phyloP scores from a whole-genome alignment of 164 flowering plant species.

The Tetracentron sinense region DNA sequence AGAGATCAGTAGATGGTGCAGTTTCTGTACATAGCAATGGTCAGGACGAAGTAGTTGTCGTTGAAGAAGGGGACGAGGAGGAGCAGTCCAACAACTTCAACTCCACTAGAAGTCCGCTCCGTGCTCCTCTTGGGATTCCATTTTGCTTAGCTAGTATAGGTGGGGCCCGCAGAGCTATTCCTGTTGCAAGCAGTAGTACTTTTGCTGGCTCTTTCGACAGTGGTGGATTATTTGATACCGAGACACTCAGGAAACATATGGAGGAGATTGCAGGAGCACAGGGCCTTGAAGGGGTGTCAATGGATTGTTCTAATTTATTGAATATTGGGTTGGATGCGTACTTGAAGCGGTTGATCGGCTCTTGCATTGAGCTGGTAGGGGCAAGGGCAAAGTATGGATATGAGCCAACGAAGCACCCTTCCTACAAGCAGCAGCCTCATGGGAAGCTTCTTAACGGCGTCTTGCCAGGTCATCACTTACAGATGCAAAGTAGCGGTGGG shows the following conservation, averaged over 20 bases:
- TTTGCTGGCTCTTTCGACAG: constrained; percentile 34
- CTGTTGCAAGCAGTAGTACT: constrained; percentile 35
- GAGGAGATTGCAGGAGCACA: constrained; percentile 73
- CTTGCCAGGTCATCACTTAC: too few relatives aligned
- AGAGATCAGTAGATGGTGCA: constrained; percentile 25
- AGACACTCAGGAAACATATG: constrained; percentile 71
- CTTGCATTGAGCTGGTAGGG: constrained; percentile 32
- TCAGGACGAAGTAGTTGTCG: constrained; percentile 22
- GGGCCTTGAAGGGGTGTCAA: constrained; percentile 79
- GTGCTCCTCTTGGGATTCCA: constrained; percentile 93
- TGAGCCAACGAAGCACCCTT: constrained; percentile 27
- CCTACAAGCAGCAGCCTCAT: constrained; percentile 4
- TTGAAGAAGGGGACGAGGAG: constrained; percentile 50
- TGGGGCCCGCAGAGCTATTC: constrained; percentile 62
- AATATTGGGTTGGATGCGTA: too few relatives aligned
- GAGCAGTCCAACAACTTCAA: constrained; percentile 28
- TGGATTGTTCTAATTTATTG: constrained; percentile 64
- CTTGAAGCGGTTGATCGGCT: constrained; percentile 41
- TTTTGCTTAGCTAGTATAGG: constrained; percentile 75
- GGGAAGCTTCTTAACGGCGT: too few relatives aligned
- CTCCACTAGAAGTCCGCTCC: constrained; percentile 47
- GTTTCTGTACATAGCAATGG: constrained; percentile 41
- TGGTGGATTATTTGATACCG: constrained; percentile 62
- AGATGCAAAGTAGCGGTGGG: too few relatives aligned
- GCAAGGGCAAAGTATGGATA: too few relatives aligned